A percentile compares a stretch with the other conserved stretches of the same genome.
phyloP scores from a whole-genome alignment of 106 monocot species.

The Amphibolis antarctica region DNA sequence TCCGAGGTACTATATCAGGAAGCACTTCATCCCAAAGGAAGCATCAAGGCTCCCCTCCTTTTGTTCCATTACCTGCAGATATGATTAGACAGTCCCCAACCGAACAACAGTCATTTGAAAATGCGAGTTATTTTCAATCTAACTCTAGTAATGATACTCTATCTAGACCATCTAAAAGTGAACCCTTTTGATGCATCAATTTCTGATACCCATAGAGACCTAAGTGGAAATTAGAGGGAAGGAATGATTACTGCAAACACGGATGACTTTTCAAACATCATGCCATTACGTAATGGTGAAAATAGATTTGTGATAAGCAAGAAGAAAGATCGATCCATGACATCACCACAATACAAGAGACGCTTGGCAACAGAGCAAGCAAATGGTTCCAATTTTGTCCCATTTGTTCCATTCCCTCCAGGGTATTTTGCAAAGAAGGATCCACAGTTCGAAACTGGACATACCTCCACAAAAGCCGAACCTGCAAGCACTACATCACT shows the following conservation, averaged over 20 bases:
- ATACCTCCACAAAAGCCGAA: slow-evolving; percentile 1
- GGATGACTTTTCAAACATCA: slow-evolving; percentile 65
- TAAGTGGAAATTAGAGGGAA: slow-evolving; percentile 8
- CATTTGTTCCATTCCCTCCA: slow-evolving; percentile 95
- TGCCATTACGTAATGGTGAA: slow-evolving; percentile 89
- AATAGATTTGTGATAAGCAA: slow-evolving; percentile 70
- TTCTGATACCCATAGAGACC: neutral
- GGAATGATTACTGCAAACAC: slow-evolving; percentile 12
- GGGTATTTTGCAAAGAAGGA: slow-evolving; percentile 89
- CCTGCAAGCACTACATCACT: slow-evolving; percentile 5
- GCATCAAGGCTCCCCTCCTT: slow-evolving; percentile 47
- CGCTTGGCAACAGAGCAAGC: slow-evolving; percentile 76
- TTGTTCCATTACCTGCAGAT: slow-evolving; percentile 68
- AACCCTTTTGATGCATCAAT: neutral
- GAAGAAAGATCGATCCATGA: slow-evolving; percentile 70
- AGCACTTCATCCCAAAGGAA: slow-evolving; percentile 15
- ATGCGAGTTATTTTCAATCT: neutral
- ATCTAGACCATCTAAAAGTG: neutral
- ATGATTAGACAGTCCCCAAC: slow-evolving; percentile 22
- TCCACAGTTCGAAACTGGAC: slow-evolving; percentile 25
- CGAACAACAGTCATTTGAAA: neutral
- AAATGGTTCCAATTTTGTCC: slow-evolving; percentile 60
- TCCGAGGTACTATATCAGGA: neutral
- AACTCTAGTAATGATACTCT: neutral
- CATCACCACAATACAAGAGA: slow-evolving; percentile 69